These are phyloP conservation scores for Suillus ampliporus DNA, from an alignment of 768 basidiomycete species.

Conservation along the genomic window DNA sequence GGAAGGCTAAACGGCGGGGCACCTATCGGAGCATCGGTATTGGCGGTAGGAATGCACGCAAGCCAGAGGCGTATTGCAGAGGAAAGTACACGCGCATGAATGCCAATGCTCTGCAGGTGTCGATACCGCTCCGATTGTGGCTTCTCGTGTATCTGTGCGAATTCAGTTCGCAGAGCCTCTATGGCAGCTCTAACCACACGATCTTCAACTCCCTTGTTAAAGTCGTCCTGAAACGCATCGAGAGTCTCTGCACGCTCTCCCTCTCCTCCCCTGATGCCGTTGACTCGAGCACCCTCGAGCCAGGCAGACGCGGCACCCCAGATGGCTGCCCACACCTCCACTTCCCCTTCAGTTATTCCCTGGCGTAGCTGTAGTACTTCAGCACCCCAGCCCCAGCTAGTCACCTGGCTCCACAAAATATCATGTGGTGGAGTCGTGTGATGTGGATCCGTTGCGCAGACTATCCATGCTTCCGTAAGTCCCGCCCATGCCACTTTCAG, in stretches of 20 bases:
- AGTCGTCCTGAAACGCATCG: conserved; percentile 42
- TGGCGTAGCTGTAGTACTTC: conserved; percentile 53
- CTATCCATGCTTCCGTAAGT: conserved; percentile 73
- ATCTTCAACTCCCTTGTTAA: conserved; percentile 44
- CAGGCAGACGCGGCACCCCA: conserved; percentile 60
- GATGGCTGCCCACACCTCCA: conserved; percentile 40
- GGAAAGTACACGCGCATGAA: conserved; percentile 43
- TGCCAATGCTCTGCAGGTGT: conserved; percentile 37
- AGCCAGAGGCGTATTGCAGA: conserved; percentile 68
- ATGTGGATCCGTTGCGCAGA: conserved; percentile 91
- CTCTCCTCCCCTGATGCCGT: conserved; percentile 70
- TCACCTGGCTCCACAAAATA: conserved; percentile 87
- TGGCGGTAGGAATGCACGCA: conserved; percentile 56
- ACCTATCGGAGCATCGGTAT: conserved; percentile 41
- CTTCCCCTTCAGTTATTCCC: conserved; percentile 37
- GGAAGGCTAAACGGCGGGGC: conserved; percentile 69
- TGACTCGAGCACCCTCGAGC: conserved; percentile 79
- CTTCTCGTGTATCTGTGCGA: conserved; percentile 15
- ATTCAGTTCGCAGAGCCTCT: conserved; percentile 37
- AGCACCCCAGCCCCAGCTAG: conserved; percentile 76
- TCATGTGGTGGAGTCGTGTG: conserved; percentile 85
- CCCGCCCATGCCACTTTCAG: conserved; percentile 59
- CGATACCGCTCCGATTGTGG: not conserved
- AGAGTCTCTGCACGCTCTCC: conserved; percentile 55
- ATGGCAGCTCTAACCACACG: conserved; percentile 44